Base-by-base conservation (phyloP, 495 filamentous ascomycete species). In the Venustampulla echinocandica region DNA sequence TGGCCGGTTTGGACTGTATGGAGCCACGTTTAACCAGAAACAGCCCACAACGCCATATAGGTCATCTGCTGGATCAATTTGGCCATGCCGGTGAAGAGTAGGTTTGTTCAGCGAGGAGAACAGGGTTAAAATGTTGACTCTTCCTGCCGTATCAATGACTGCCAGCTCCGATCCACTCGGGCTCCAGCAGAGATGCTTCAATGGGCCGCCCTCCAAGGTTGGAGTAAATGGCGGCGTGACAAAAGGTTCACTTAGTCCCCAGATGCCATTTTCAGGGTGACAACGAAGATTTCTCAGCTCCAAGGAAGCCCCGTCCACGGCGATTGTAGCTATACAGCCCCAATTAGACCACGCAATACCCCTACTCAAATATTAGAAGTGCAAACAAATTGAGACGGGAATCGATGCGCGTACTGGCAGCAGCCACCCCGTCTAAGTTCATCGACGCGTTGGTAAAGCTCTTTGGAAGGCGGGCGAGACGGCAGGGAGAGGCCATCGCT, bases 291-390 rank as follows among this genome's bases (percentile, higher is more conserved):
- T 80, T 39, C 81, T 77, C 10, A 93, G 66, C 49, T 81, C 76
- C 23, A 96, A 68, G 4, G 69, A 70, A 18, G 71, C 71, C 18
- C 83, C 81, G 61, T 85, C 78, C n/a, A 74, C 63, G 18, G 80
- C 75, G 54, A 97, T 83, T 46, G 81, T 81, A 22, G 90, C 90
- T 61, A 97, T 85, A 55, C 80, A 87, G 45, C 92, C 92, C 58
- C 80, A 69, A 46, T 82, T 86, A 14, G 92, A 95, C 93, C 93
- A 97, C 39, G 82, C 82, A 43, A 96, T 75, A 50, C 76, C 82
- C 54, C 88, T 95, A 55, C 11, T 5, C 17, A 44, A 24, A 15
- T 25, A 36, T 69, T 34, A 49, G 28, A 13, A n/a, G 5, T 4
- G 34, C 17, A 11, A 30, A 30, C 30, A n/a, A 21, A 10, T 3